A percentile compares a stretch with the other conserved stretches of the same genome.
Evolutionary conservation across 176 grass and related monocot genomes (phyloP).

Genomic region (Oryza rufipogon): DNA sequence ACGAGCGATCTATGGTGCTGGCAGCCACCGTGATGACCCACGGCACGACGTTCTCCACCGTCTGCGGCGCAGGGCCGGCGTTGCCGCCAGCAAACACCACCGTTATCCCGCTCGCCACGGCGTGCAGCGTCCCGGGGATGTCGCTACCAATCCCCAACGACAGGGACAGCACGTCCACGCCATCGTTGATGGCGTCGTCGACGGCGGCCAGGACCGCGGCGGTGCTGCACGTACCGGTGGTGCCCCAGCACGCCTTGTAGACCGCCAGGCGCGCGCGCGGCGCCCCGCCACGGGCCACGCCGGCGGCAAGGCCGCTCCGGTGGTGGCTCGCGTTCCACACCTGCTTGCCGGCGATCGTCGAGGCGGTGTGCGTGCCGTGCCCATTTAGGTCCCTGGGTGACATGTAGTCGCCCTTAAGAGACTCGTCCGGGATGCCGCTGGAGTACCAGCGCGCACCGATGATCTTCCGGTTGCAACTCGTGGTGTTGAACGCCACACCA

Average conservation of each 20-base stretch:
- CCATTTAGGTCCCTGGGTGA: slow-evolving; percentile 21
- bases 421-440: too few relatives aligned
- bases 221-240: fast-evolving
- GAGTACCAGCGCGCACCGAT: too few relatives aligned
- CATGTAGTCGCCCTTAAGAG: too few relatives aligned
- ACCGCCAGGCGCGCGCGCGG: slow-evolving; percentile 49
- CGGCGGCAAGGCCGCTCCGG: slow-evolving; percentile 15
- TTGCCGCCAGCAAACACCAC: slow-evolving; percentile 52
- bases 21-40: slow-evolving; percentile 62
- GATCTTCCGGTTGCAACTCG: too few relatives aligned
- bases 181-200: slow-evolving; percentile 69
- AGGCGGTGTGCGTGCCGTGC: slow-evolving; percentile 60
- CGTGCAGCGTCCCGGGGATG: slow-evolving; percentile 45
- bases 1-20: slow-evolving; percentile 58
- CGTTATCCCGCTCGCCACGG: slow-evolving; percentile 47
- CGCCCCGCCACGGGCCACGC: slow-evolving; percentile 55
- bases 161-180: slow-evolving; percentile 68
- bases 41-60: slow-evolving; percentile 21
- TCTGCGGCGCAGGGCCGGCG: slow-evolving; percentile 18
- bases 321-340: slow-evolving; percentile 40
- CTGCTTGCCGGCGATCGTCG: slow-evolving; percentile 37
- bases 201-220: slow-evolving; percentile 33
- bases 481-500: slow-evolving; percentile 12
- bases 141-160: not conserved
- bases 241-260: slow-evolving; percentile 54